Evolutionary conservation across 306 rosid species (phyloP).

Genomic region (Dalbergia cochinchinensis): DNA sequence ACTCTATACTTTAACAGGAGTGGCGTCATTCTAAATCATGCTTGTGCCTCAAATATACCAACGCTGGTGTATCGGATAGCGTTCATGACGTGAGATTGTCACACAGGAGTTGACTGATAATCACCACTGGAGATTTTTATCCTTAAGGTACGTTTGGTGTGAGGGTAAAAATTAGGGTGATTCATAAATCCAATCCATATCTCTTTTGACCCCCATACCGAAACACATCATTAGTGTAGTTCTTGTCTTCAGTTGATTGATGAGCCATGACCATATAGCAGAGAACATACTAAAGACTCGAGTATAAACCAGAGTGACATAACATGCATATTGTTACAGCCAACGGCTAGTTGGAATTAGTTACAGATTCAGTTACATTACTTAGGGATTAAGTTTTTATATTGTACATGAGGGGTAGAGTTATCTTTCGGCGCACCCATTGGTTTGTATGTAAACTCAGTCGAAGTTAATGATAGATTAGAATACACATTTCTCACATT

Average conservation of each 20-base stretch:
- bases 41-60: neutral
- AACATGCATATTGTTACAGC: neutral
- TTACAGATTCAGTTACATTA: too few species aligned
- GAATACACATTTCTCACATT: too few species aligned
- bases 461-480: too few species aligned
- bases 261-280: constrained; percentile 14
- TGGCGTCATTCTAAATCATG: neutral
- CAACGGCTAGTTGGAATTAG: too few species aligned
- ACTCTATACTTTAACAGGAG: neutral
- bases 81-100: neutral
- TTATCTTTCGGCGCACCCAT: too few species aligned
- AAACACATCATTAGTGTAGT: neutral
- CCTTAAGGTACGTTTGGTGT: too few species aligned
- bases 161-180: too few species aligned
- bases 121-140: neutral
- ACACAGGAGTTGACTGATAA: neutral
- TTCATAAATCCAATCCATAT: too few species aligned
- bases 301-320: constrained; percentile 23
- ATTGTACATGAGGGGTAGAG: too few species aligned
- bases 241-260: neutral
- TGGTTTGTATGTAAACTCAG: too few species aligned
- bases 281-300: neutral
- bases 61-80: neutral
- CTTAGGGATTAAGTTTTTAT: too few species aligned
- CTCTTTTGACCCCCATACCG: too few species aligned